Base-by-base conservation (phyloP, 176 grass and related monocot genomes). In the Carex kokanica region DNA sequence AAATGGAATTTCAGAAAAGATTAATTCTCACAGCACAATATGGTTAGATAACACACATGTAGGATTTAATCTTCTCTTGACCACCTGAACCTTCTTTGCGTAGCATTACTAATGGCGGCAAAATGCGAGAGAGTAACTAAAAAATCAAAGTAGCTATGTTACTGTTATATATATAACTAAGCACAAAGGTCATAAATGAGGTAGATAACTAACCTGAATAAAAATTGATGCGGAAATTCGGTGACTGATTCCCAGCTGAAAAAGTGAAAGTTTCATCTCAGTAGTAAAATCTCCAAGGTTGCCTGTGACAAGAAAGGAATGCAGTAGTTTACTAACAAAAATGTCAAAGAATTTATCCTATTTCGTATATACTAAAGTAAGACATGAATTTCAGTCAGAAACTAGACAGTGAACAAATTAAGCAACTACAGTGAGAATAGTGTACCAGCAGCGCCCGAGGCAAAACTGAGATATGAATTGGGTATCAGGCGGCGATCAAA, bases 61-160 rank as follows among this genome's bases (percentile, higher is more conserved):
- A 98, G 84, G 91, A 78, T 95, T 98, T 93, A 81, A 98, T 88
- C 92, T 98, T 98, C 91, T 98, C 96, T 84, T 93, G 96, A 52
- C 93, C 93, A 59, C 95, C 93, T 83, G 95, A 86, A 79, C 96
- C 96, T 90, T 98, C 96, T 89, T 95, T 95, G 23, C 93, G 92
- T 45, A 98, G 89, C 88, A 93, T 98, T 80, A 95, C 89, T 90
- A 98, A 90, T 69, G 96, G 93, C 83, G 93, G 96, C 78, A 98
- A 38, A 83, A 90, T 74, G 84, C 95, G 91, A 83, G 83, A 93
- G 38, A 98, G 90, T 81, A 98, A 85, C 96, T 98, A 87, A 23
- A 36, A 24, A 87, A 69, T 65, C 69, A 81, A 92, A 69, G 24
- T 16, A 8, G 78, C 13, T 45, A 55, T 60, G 12, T 58, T 16